Base-by-base conservation (phyloP, 2,329 filamentous ascomycete species). In the Aureobasidium sp. region DNA sequence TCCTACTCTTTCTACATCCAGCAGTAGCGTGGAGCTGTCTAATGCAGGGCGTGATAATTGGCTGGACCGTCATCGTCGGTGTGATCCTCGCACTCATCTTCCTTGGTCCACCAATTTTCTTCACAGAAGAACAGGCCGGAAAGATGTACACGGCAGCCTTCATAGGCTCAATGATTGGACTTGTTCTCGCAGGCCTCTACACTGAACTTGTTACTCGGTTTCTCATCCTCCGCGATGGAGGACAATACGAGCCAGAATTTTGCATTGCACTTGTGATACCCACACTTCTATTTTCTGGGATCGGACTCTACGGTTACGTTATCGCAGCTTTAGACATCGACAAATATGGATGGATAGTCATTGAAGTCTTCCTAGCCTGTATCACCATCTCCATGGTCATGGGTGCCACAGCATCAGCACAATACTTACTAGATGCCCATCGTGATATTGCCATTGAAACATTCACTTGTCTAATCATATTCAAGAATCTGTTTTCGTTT, bases 401-500 rank as follows among this genome's bases (percentile, higher is more conserved):
- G 74, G 95, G 94, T 1, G 93, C 95, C 2, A 94, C 97, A 2
- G 91, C 93, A 1, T 92, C 90, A 68, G 93, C 93, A 1, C 81
- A 97, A 27, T 98, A 98, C 75, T 91, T 98, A 74, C 92, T 97
- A 9, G 95, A 98, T 80, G 95, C 95, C 0, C 95, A 98, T 79
- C 91, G 94, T 8, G 91, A 95, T 68, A 88, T 97, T 65, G 89
- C 93, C 1, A 89, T 97, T 53, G 95, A 98, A 79, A 93, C 90
- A 7, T 97, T 97, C 77, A 97, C 94, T 0, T 93, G 93, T 79
- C 87, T 96, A 77, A 87, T 97, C 69, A 90, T 97, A 65, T 97
- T 97, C 85, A 98, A 98, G 81, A 97, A 98, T 79, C 87, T 98
- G 68, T 97, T 98, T 81, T 93, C 91, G 69, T 98, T 97, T 73